Evolutionary conservation across 2,329 filamentous ascomycete species (phyloP).

Genomic region (Xylaria digitata): DNA sequence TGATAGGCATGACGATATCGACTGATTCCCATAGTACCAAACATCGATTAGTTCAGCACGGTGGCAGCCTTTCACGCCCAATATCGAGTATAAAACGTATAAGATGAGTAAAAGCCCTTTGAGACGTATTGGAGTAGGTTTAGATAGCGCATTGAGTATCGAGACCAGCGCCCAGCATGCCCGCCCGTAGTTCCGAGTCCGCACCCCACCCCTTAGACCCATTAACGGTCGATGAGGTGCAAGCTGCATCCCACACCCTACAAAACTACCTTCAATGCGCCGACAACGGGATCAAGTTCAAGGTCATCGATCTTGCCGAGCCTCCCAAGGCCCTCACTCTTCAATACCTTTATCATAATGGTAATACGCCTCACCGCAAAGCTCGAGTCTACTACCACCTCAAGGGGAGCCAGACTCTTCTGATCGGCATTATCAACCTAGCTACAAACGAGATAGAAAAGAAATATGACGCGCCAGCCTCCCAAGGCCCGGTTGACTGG

Average conservation of each 20-base stretch:
- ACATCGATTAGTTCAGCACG: neutral
- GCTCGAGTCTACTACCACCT: slow-evolving; percentile 15
- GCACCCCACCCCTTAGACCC: slow-evolving; percentile 10
- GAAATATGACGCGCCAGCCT: neutral
- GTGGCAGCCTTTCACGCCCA: neutral
- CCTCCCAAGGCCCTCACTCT: slow-evolving; percentile 2
- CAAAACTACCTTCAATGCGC: neutral
- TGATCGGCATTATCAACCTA: slow-evolving; percentile 3
- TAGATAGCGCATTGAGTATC: neutral
- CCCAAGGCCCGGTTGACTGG: slow-evolving; percentile 58
- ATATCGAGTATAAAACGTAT: neutral
- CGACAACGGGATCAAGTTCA: neutral
- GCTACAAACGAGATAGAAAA: neutral
- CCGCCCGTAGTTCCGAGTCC: neutral
- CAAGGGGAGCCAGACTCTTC: neutral
- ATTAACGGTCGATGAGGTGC: slow-evolving; percentile 6
- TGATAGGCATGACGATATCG: neutral
- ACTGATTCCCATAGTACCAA: neutral
- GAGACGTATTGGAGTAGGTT: too few species aligned
- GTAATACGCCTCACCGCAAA: neutral
- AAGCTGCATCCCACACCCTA: neutral
- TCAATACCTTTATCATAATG: slow-evolving; percentile 1
- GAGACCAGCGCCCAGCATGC: slow-evolving; percentile 4
- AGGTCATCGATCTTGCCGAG: slow-evolving; percentile 16
- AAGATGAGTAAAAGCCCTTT: too few species aligned